Base-by-base conservation (phyloP, 2,329 filamentous ascomycete genomes). In the Fusarium graminum region DNA sequence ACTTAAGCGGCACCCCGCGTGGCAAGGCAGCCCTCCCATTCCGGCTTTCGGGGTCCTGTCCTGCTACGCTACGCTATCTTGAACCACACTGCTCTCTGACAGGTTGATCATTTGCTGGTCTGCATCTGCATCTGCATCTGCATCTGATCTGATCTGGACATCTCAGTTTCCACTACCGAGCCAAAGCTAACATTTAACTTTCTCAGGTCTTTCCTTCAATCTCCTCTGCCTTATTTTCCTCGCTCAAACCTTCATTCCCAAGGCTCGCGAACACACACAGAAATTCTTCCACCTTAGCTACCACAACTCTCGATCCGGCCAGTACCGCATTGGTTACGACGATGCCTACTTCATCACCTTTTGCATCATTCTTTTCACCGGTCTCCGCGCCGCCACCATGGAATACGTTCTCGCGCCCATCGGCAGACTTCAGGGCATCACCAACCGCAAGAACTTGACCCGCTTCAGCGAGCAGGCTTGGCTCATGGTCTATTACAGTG, bases 381-480 rank as follows among this genome's bases (percentile, higher is more conserved):
- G 92, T 22, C 83, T 97, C 50, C 90, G 95, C 59, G 94, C 93
- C 38, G 88, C 88, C 51, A 83, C 87, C 56, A 96, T 98, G 88
- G 94, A 97, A 76, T 95, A 97, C 80, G 73, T 96, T 13, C 84
- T 98, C 50, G 88, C 88, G 19, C 95, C 94, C 8, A 79, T 96
- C 55, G 94, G 91, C 41, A 88, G 87, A 66, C 80, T 83, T 45
- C 85, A 86, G 65, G 94, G 94, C 34, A 86, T 97, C 71, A 85
- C 85, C 71, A 92, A 90, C 74, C 84, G 83, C 75, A 97, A 97
- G 81, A 88, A 88, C 44, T 82, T 90, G 60, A 87, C 92, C 46
- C 87, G 95, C 59, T 97, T 98, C 80, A 93, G 93, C 64, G 95
- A 99, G 81, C 95, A 99, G 80, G 92, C 90, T 44, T 98, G 94